Conservation (phyloP, 2,329 filamentous ascomycete species). For the Nothophaeocryptopus gaeumannii region DNA sequence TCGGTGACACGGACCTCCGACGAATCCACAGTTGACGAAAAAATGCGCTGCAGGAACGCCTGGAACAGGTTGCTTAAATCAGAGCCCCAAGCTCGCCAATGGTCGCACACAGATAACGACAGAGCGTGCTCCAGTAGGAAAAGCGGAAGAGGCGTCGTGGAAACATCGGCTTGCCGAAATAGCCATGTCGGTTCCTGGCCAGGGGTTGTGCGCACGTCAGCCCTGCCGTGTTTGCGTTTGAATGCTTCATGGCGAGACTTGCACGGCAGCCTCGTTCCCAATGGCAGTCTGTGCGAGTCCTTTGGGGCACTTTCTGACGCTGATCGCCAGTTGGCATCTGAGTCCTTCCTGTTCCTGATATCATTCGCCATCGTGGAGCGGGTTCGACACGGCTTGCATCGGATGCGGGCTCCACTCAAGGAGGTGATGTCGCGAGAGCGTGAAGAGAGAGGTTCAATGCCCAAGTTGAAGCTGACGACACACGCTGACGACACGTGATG, state of each 20-base stretch:
- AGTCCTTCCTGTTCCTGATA: too few relatives aligned
- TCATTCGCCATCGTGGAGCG: too few relatives aligned
- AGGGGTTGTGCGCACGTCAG: slow-evolving; percentile 3
- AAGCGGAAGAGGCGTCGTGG: neutral
- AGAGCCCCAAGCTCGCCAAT: slow-evolving; percentile 4
- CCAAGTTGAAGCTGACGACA: too few relatives aligned
- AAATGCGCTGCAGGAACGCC: slow-evolving; percentile 9
- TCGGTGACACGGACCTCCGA: neutral
- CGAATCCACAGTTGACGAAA: neutral
- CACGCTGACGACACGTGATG: too few relatives aligned
- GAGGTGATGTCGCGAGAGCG: too few relatives aligned
- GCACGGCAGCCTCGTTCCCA: neutral
- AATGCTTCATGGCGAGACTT: neutral
- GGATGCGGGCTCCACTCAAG: too few relatives aligned
- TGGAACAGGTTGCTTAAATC: slow-evolving; percentile 1
- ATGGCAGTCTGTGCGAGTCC: neutral
- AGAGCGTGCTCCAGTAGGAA: neutral
- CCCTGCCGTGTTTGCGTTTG: neutral
- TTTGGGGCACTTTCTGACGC: too few relatives aligned
- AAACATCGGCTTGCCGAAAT: slow-evolving; percentile 5
- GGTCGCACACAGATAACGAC: slow-evolving; percentile 3
- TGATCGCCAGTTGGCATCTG: too few relatives aligned
- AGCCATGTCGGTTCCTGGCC: neutral
- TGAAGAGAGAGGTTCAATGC: too few relatives aligned
- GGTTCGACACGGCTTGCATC: too few relatives aligned